Base-by-base conservation (phyloP, 495 filamentous ascomycete species). In the Penicillium roqueforti region DNA sequence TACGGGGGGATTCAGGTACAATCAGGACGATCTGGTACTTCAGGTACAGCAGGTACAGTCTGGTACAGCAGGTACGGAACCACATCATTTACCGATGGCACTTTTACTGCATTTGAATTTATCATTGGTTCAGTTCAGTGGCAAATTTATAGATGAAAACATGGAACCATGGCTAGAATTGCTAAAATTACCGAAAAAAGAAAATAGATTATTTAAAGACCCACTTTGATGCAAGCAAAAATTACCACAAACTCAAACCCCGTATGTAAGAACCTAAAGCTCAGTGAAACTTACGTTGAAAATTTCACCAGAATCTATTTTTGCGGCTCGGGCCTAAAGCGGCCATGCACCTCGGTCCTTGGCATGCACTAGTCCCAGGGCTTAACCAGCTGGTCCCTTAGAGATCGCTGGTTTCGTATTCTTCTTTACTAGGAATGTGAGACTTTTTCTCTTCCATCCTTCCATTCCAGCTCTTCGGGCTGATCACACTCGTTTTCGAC, bases 401-500 rank as follows among this genome's bases (percentile, higher is more conserved):
- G 19, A 49, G 19, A 25, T 37, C 20, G 29, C 11, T 37, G 28
- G 46, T 49, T 28, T 23, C 8, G 13, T 48, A 48, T 19, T 3
- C 16, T 47, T 26, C 3, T 14, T 6, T 14, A 23, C 36, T 38
- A 26, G 23, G 46, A 48, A 48, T 47, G 29, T 44, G 20, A 2
- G 1, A 6, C 9, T 6, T 28, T 40, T n/a, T 14, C 22, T 29
- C 22, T 37, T 42, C 19, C 51, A 31, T 37, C 41, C 38, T 36
- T 39, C 37, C 46, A 25, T 19, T 39, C 36, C 55, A 54, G 42
- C 51, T 47, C 31, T 43, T 29, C 0, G 50, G 50, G 55, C 55
- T 54, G 56, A 53, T 51, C 58, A 54, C 58, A 49, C 42, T 60
- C 58, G 58, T 56, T 60, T 51, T 40, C 28, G 29, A 26, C 28